A percentile compares a stretch with the other conserved stretches of the same genome.
Conservation (phyloP, 2,329 filamentous ascomycete genomes). For the Diplocarpon mali region DNA sequence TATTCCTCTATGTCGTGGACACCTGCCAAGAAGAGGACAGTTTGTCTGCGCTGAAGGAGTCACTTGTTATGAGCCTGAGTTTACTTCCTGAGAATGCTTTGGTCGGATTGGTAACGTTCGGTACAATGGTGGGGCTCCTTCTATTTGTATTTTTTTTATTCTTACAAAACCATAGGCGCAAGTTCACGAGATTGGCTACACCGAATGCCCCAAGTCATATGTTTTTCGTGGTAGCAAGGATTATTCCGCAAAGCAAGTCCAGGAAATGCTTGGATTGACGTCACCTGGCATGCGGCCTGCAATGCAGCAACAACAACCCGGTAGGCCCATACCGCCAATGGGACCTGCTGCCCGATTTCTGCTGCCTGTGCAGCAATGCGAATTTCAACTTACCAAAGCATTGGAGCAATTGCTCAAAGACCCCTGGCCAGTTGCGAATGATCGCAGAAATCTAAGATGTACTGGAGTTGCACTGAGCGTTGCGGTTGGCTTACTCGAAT, state of each 20-base stretch:
- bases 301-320: conserved; percentile 56
- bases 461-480: conserved; percentile 95
- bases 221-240: conserved; percentile 98
- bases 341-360: conserved; percentile 83
- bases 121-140: conserved; percentile 69
- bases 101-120: conserved; percentile 76
- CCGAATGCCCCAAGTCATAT: conserved; percentile 95
- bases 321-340: conserved; percentile 61
- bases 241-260: conserved; percentile 96
- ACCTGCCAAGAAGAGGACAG: conserved; percentile 84
- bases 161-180: conserved; percentile 48
- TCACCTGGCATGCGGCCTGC: conserved; percentile 63
- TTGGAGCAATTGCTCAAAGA: conserved; percentile 93
- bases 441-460: conserved; percentile 81
- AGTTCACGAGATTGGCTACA: conserved; percentile 96
- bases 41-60: conserved; percentile 72
- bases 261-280: conserved; percentile 90
- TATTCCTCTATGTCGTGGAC: conserved; percentile 81
- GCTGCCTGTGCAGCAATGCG: conserved; percentile 86
- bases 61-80: conserved; percentile 75
- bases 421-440: conserved; percentile 92
- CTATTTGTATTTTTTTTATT: too few species aligned
- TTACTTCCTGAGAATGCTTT: conserved; percentile 71
- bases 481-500: conserved; percentile 83
- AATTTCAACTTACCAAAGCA: conserved; percentile 94